Base-by-base conservation (phyloP, 106 monocot species). In the Amphibolis antarctica region DNA sequence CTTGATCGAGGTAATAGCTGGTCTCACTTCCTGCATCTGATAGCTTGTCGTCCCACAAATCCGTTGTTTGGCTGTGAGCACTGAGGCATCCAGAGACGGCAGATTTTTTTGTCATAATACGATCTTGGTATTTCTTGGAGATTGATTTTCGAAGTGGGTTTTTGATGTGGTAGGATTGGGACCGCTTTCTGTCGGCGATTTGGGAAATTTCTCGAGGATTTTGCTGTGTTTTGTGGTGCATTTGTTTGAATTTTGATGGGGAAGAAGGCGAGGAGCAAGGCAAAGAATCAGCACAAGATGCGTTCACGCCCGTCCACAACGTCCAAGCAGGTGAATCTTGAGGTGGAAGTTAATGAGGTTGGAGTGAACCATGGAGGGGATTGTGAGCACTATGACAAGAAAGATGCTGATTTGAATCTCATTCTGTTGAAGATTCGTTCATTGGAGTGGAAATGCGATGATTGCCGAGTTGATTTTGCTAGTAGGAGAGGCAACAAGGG, bases 201-300 rank as follows among this genome's bases (percentile, higher is more conserved):
- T 58, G 15, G 9, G 58, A 30, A 30, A 13, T 30, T 27, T 15
- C 29, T 58, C 13, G 58, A 30, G 58, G 28, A 13, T 58, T 27
- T 31, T 58, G 58, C 28, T 27, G 58, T 58, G 4, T 29, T 58
- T 31, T 61, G 60, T 36, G 18, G 60, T 61, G 44, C 42, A 61
- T 61, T 61, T 18, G 36, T 10, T 61, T 21, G 43, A 21, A 22
- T 12, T 28, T 48, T 24, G 59, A 92, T 92, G 92, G 88, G 84
- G 67, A 92, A 88, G 71, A 88, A 80, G 78, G 59, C 78, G 72
- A 92, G 79, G 60, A 71, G 62, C 29, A 92, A 88, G 75, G 75
- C 59, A 23, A 64, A 69, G 59, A 81, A 76, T 44, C 67, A 77
- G 14, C 72, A 79, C 12, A 85, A 78, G 46, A 29, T 47, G 4